These are phyloP conservation scores for Penicillium desertorum DNA, from an alignment of 495 filamentous ascomycete species.

Conservation along the genomic window DNA sequence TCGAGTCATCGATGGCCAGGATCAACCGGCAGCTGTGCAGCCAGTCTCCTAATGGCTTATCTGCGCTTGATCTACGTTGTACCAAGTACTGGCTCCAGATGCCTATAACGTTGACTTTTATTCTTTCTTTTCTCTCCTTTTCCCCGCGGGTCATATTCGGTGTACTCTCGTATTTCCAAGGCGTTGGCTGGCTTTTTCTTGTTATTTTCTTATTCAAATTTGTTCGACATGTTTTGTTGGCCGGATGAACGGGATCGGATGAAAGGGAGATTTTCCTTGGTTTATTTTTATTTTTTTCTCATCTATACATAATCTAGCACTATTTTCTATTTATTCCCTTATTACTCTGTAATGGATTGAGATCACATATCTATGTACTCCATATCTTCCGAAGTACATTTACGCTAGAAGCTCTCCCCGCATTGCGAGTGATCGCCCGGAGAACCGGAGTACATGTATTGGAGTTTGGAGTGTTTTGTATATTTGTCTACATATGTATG, in stretches of 20 bases:
- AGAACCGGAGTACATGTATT: slow-evolving; percentile 2
- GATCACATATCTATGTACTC: background rate
- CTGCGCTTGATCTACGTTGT: background rate
- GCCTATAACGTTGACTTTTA: background rate
- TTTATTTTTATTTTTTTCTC: background rate
- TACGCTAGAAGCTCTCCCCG: slow-evolving; percentile 26
- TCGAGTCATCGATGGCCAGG: slow-evolving; percentile 32
- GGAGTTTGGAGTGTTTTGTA: background rate
- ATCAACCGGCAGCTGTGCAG: slow-evolving; percentile 33
- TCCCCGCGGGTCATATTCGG: background rate
- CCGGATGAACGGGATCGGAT: slow-evolving; percentile 31
- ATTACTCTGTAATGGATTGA: background rate
- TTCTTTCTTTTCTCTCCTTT: background rate
- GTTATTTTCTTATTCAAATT: background rate
- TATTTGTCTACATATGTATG: background rate
- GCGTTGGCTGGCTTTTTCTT: slow-evolving; percentile 16
- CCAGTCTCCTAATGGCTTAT: slow-evolving; percentile 34
- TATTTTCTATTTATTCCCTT: background rate
- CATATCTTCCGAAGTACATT: background rate
- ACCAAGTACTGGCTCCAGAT: background rate
- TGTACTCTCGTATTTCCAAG: slow-evolving; percentile 22
- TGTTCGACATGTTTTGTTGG: slow-evolving; percentile 7
- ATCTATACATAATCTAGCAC: slow-evolving; percentile 11
- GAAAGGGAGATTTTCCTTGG: slow-evolving; percentile 21
- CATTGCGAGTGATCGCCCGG: slow-evolving; percentile 14